phyloP scores from a whole-genome alignment of 805 yeast genomes.

The Ogataea trehalophila region DNA sequence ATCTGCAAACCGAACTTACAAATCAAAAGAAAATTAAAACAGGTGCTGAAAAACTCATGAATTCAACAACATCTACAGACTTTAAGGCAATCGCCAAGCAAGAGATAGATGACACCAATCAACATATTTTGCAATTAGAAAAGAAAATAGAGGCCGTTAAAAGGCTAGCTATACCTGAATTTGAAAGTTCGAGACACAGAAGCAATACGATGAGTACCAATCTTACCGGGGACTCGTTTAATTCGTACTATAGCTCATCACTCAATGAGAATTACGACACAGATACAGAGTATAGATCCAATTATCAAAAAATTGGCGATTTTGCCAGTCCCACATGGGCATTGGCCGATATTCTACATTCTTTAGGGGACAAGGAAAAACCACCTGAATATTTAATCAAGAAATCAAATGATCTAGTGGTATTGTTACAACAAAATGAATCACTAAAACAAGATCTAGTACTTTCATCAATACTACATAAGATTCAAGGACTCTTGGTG shows the following conservation, averaged over 20 bases:
- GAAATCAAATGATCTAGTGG: conserved; percentile 62
- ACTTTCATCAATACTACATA: conserved; percentile 47
- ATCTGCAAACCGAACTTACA: conserved; percentile 1
- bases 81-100: background rate
- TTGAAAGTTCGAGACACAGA: conserved; percentile 20
- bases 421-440: conserved; percentile 52
- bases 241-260: conserved; percentile 13
- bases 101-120: conserved; percentile 1
- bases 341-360: conserved; percentile 56
- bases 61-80: background rate
- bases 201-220: conserved; percentile 20
- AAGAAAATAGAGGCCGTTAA: conserved; percentile 12
- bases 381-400: conserved; percentile 47
- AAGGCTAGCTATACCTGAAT: conserved; percentile 18
- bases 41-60: background rate
- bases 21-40: conserved; percentile 1
- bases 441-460: conserved; percentile 60
- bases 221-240: conserved; percentile 12
- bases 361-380: conserved; percentile 47
- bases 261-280: conserved; percentile 9
- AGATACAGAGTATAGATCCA: conserved; percentile 3
- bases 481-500: conserved; percentile 50
- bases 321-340: conserved; percentile 51
- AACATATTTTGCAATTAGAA: conserved; percentile 2
- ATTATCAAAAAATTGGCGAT: conserved; percentile 1